phyloP scores from a whole-genome alignment of 306 rosid species.

The Citrullus colocynthis region DNA sequence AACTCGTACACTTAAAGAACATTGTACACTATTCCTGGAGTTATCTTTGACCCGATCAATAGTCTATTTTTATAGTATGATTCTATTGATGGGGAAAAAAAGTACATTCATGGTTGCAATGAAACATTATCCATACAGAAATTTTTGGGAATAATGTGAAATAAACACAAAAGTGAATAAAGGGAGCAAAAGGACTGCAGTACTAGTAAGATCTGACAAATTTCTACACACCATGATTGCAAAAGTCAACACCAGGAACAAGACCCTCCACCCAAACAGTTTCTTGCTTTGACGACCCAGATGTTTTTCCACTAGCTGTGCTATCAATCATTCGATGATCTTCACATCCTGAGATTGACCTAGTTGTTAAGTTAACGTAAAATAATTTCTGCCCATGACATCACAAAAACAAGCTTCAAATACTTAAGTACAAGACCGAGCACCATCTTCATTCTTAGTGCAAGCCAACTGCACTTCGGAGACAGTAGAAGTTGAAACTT shows the following conservation, averaged over 20 bases:
- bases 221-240: slow-evolving; percentile 71
- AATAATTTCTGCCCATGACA: not conserved
- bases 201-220: not conserved
- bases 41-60: not conserved
- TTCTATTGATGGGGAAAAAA: not conserved
- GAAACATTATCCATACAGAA: not conserved
- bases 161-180: not conserved
- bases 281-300: slow-evolving; percentile 27
- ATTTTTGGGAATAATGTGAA: not conserved
- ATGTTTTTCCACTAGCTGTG: slow-evolving; percentile 27
- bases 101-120: not conserved
- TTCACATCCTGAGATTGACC: slow-evolving; percentile 32
- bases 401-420: not conserved
- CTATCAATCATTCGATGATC: slow-evolving; percentile 19
- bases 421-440: not conserved
- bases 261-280: slow-evolving; percentile 95
- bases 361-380: not conserved
- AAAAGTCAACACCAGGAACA: slow-evolving; percentile 93
- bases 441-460: slow-evolving; percentile 34
- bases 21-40: not conserved
- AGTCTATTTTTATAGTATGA: not conserved
- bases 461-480: slow-evolving; percentile 11
- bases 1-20: not conserved
- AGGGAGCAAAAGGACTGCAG: not conserved
- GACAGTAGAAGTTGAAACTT: slow-evolving; percentile 11